Evolutionary conservation across 148 eudicot genomes (phyloP), one percentile per base, ranked within the genome.

Genomic region (Vaccinium vitisidaea): DNA sequence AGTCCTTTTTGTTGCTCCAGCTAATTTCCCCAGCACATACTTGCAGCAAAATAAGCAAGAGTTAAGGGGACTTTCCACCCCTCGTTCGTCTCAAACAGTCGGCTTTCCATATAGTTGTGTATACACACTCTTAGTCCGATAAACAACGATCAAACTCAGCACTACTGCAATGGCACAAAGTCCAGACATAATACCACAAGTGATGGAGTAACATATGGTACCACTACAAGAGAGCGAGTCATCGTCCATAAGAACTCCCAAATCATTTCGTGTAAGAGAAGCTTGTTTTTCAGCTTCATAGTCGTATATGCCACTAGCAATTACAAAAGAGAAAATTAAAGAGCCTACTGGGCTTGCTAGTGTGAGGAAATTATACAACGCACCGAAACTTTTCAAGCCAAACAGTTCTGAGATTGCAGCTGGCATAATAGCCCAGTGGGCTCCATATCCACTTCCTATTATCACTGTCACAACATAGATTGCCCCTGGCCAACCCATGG

Each of bases 351-450:
- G 89, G 80, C 90, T 87, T 55, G 92, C 88, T 61, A 90, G 86
- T 16, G 89, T 88, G 9, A 92, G 86, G 56, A 91, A 92, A 55
- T 90, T 93, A 36, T 90, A 93, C 25, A 90, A 83, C 0, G 94
- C 88, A 59, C 92, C 93, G 19, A 93, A 93, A 85, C 94, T 90
- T 86, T 89, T 92, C 84, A 93, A 54, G 36, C 93, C 94, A 84
- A 91, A 92, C 56, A 89, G 84, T 86, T 93, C 95, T 10, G 94
- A 93, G 58, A 88, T 87, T 32, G 95, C 84, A 39, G 93, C 93
- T 1, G 95, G 94, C 79, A 89, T 90, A 14, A 93, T 88, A 15
- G 91, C 94, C 94, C 94, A 93, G 67, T 93, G 94, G 10, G 93
- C 94, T 12, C 95, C 94, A 69, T 90, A 93, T 43, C 93, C 89